Percentiles rank a stretch among this genome's conserved stretches.
These are phyloP conservation scores for Ophiostoma perfectum DNA, from an alignment of 2,329 filamentous ascomycete species.

Conservation along the genomic window DNA sequence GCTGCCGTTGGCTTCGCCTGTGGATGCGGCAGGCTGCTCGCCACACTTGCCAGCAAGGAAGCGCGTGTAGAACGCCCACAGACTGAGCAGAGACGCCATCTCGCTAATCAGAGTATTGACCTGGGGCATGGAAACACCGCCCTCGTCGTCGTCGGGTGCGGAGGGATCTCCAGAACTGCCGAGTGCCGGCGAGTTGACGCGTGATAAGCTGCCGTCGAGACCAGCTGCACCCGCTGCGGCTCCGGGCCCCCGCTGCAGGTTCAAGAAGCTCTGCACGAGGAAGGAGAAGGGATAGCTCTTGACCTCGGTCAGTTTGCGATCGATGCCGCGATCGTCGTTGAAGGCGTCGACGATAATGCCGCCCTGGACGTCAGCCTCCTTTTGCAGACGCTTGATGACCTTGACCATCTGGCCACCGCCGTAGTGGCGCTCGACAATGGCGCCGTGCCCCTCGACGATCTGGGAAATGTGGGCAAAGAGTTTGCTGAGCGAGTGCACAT, in stretches of 20 bases:
- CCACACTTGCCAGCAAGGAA: slow-evolving; percentile 84
- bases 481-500: slow-evolving; percentile 81
- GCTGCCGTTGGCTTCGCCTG: not conserved
- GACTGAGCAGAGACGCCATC: slow-evolving; percentile 82
- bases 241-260: not conserved
- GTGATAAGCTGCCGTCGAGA: slow-evolving; percentile 52
- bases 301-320: slow-evolving; percentile 84
- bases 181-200: slow-evolving; percentile 70
- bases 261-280: slow-evolving; percentile 84
- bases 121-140: slow-evolving; percentile 94
- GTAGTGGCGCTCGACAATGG: slow-evolving; percentile 89
- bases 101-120: slow-evolving; percentile 83
- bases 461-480: slow-evolving; percentile 97
- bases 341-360: slow-evolving; percentile 94
- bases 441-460: slow-evolving; percentile 88
- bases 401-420: slow-evolving; percentile 87
- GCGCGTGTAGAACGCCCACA: slow-evolving; percentile 87
- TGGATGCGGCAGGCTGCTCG: slow-evolving; percentile 32
- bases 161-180: slow-evolving; percentile 38
- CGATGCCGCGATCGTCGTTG: slow-evolving; percentile 80
- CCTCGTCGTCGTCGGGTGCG: slow-evolving; percentile 72
- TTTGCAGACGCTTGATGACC: slow-evolving; percentile 86
- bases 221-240: not conserved
- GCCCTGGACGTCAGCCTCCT: slow-evolving; percentile 92
- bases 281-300: slow-evolving; percentile 98